Evolutionary conservation across 2,329 filamentous ascomycete genomes (phyloP).

Genomic region (Kalmusia sp.): DNA sequence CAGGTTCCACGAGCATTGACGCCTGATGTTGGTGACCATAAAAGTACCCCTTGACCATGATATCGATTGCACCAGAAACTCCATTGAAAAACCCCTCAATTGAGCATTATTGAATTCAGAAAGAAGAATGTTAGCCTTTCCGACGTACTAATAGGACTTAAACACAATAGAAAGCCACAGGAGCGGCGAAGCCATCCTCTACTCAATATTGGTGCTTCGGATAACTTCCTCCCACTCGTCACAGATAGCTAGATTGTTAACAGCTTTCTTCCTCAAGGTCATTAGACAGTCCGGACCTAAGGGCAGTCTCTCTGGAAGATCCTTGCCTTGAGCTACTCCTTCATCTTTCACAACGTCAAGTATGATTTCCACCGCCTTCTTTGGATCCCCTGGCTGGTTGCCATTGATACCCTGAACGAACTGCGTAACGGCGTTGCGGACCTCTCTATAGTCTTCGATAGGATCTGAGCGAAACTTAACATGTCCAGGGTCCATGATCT

Average conservation of each 20-base stretch:
- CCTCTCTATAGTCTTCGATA: slow-evolving; percentile 17
- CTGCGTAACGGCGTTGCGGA: slow-evolving; percentile 18
- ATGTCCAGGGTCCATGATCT: neutral
- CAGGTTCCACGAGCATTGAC: too few species aligned
- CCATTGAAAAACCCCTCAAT: too few species aligned
- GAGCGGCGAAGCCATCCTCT: too few species aligned
- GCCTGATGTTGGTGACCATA: too few species aligned
- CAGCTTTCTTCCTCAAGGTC: neutral
- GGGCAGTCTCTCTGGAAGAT: neutral
- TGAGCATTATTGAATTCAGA: too few species aligned
- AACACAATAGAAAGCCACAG: too few species aligned
- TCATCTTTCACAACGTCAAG: neutral
- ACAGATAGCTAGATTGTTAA: neutral
- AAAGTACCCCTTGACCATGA: too few species aligned
- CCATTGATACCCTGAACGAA: neutral
- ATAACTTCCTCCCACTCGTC: neutral
- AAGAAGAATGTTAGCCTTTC: too few species aligned
- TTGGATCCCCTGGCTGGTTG: neutral
- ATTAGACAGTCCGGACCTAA: neutral
- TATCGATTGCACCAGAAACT: too few species aligned
- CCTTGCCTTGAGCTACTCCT: neutral
- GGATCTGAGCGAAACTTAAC: neutral
- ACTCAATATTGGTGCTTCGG: neutral
- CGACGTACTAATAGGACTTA: too few species aligned
- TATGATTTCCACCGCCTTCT: neutral